Conservation (phyloP, 495 filamentous ascomycete genomes). For the Lophiotrema nucula region DNA sequence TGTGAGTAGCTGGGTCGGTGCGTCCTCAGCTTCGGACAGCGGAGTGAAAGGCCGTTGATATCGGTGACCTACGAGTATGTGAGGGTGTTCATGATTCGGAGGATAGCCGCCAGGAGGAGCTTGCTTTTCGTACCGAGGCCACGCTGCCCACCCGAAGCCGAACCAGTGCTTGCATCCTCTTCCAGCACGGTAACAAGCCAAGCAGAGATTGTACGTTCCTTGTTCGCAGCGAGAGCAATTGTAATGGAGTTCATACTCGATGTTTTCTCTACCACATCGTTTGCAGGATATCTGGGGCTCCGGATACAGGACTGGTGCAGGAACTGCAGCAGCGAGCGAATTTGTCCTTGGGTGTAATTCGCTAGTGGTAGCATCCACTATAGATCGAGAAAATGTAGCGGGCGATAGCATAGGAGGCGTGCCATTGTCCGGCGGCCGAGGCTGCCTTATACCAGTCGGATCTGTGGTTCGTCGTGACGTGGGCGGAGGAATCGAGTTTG, state of each 20-base stretch:
- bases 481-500: background rate
- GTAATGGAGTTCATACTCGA: conserved; percentile 81
- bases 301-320: conserved; percentile 52
- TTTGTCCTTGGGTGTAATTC: conserved; percentile 29
- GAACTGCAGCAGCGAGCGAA: conserved; percentile 31
- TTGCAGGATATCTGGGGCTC: conserved; percentile 75
- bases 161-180: conserved; percentile 76
- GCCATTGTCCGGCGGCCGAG: conserved; percentile 15
- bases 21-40: conserved; percentile 1
- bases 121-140: conserved; percentile 53
- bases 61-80: conserved; percentile 64
- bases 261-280: conserved; percentile 61
- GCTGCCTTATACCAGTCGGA: conserved; percentile 16
- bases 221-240: conserved; percentile 66
- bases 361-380: conserved; percentile 14
- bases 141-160: conserved; percentile 68
- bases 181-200: conserved; percentile 71
- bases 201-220: conserved; percentile 74
- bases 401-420: conserved; percentile 12
- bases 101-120: conserved; percentile 48
- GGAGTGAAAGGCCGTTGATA: conserved; percentile 58
- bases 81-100: conserved; percentile 50
- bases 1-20: conserved; percentile 42
- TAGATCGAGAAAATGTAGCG: conserved; percentile 14
- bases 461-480: conserved; percentile 30